A percentile compares a stretch with the other conserved stretches of the same genome.
phyloP scores from a whole-genome alignment of 2,329 filamentous ascomycete species.

The Grosmannia clavigera region DNA sequence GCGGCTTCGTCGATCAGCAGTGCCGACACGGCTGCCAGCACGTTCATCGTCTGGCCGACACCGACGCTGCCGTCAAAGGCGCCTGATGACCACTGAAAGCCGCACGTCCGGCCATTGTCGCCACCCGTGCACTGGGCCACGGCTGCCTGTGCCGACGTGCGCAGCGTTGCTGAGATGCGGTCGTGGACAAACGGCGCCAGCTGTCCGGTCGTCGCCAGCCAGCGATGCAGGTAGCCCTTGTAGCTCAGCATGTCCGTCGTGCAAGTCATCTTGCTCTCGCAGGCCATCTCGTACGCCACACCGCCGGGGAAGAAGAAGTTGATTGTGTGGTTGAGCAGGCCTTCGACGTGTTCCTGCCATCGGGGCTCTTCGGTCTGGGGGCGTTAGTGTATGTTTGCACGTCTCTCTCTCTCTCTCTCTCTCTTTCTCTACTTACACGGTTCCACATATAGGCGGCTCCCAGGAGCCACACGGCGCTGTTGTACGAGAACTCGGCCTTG shows the following conservation, averaged over 20 bases:
- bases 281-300: slow-evolving; percentile 42
- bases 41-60: slow-evolving; percentile 44
- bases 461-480: slow-evolving; percentile 37
- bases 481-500: slow-evolving; percentile 43
- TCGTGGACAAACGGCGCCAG: slow-evolving; percentile 35
- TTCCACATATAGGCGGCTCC: slow-evolving; percentile 50
- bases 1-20: slow-evolving; percentile 23
- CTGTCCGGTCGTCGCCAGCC: slow-evolving; percentile 35
- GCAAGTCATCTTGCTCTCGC: slow-evolving; percentile 39
- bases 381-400: background rate
- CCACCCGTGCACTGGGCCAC: slow-evolving; percentile 35
- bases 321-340: slow-evolving; percentile 30
- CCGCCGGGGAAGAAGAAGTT: slow-evolving; percentile 32
- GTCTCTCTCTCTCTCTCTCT: background rate
- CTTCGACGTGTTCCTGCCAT: slow-evolving; percentile 34
- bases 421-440: slow-evolving; percentile 17
- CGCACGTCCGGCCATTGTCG: slow-evolving; percentile 31
- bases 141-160: slow-evolving; percentile 34
- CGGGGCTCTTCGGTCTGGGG: slow-evolving; percentile 9
- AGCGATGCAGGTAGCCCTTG: slow-evolving; percentile 42
- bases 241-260: slow-evolving; percentile 46
- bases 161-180: slow-evolving; percentile 31
- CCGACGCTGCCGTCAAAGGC: slow-evolving; percentile 37
- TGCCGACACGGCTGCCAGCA: slow-evolving; percentile 36
- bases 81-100: slow-evolving; percentile 36